phyloP scores from a whole-genome alignment of 129 eudicot species.

The Saussurea involucrata region DNA sequence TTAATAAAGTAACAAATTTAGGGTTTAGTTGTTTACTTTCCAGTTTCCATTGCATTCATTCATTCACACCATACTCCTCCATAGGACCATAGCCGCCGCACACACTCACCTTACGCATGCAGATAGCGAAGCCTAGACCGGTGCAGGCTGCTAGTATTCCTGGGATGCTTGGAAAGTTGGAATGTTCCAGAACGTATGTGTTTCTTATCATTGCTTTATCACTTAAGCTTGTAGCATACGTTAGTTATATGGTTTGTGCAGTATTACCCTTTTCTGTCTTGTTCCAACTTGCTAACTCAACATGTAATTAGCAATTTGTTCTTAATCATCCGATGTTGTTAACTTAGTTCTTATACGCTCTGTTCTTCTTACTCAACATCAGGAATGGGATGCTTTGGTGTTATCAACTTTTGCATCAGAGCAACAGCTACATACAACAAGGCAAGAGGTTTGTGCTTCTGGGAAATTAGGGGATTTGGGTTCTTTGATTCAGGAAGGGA shows the following conservation, averaged over 20 bases:
- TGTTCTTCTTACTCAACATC: neutral
- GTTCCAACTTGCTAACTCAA: neutral
- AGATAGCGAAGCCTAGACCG: constrained; percentile 96
- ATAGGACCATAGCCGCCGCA: too few relatives aligned
- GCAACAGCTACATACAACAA: constrained; percentile 92
- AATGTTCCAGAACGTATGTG: constrained; percentile 89
- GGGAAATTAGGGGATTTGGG: constrained; percentile 31
- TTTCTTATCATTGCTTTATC: neutral
- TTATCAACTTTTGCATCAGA: constrained; percentile 91
- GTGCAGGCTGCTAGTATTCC: constrained; percentile 99
- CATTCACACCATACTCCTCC: too few relatives aligned
- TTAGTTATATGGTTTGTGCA: neutral
- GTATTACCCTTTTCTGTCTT: neutral
- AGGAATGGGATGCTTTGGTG: constrained; percentile 99
- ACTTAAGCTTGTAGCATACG: neutral
- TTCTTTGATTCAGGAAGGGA: constrained; percentile 45
- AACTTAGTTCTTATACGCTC: neutral
- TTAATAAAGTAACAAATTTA: too few relatives aligned
- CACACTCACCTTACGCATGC: too few relatives aligned
- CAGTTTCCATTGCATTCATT: too few relatives aligned
- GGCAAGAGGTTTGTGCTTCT: constrained; percentile 39
- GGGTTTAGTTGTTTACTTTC: too few relatives aligned
- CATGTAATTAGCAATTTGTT: neutral
- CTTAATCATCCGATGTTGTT: neutral
- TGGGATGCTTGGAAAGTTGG: constrained; percentile 99